phyloP scores from a whole-genome alignment of 2,329 filamentous ascomycete genomes.

The Monilinia laxa region DNA sequence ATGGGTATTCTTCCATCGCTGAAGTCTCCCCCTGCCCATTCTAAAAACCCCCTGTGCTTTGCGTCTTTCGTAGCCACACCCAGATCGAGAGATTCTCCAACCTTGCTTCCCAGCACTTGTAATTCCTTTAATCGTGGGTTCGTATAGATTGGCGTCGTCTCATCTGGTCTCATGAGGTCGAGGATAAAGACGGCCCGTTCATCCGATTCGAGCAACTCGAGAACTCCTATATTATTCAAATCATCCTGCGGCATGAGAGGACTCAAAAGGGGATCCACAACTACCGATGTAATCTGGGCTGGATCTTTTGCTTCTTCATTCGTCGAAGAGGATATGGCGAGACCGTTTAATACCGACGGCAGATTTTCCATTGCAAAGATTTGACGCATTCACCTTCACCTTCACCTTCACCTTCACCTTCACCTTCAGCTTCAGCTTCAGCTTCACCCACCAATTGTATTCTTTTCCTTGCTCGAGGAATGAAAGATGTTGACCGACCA shows the following conservation, averaged over 20 bases:
- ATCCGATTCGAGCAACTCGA: conserved; percentile 33
- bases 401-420: too few relatives aligned
- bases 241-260: conserved; percentile 17
- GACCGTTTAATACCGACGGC: conserved; percentile 1
- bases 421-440: too few relatives aligned
- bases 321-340: conserved; percentile 5
- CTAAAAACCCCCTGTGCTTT: conserved; percentile 10
- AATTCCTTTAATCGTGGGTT: conserved; percentile 27
- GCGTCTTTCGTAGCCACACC: background rate
- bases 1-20: background rate
- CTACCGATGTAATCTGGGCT: background rate
- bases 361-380: conserved; percentile 17
- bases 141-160: conserved; percentile 27
- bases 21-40: conserved; percentile 1
- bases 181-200: conserved; percentile 32
- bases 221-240: conserved; percentile 26
- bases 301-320: conserved; percentile 6
- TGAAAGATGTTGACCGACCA: background rate
- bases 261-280: conserved; percentile 11
- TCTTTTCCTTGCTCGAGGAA: background rate
- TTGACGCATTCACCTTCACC: conserved; percentile 3
- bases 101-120: conserved; percentile 13
- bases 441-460: conserved; percentile 2
- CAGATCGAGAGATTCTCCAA: background rate
- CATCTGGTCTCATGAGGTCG: conserved; percentile 26